A percentile compares a stretch with the other conserved stretches of the same genome.
These are phyloP conservation scores for Picea glauca DNA, from an alignment of 75 land plant species.

Conservation along the genomic window DNA sequence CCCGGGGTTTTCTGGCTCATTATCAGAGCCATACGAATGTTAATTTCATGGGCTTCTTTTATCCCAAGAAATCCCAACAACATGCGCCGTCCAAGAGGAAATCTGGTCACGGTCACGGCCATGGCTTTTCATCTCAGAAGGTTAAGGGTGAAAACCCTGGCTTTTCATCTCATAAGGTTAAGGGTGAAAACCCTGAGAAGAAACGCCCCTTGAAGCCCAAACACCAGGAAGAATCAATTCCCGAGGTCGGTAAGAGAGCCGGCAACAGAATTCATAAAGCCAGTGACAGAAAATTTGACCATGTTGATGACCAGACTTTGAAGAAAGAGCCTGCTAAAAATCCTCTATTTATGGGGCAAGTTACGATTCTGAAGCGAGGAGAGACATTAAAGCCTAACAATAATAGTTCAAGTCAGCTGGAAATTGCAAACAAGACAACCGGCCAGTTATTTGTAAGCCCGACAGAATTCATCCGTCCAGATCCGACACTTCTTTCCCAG, in stretches of 20 bases:
- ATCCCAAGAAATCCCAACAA: background rate
- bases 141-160: too few species aligned
- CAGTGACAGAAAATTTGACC: background rate
- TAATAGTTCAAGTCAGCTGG: too few species aligned
- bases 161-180: too few species aligned
- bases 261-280: background rate
- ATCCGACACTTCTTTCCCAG: too few species aligned
- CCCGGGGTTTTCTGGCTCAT: background rate
- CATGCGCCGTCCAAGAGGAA: background rate
- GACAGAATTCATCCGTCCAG: too few species aligned
- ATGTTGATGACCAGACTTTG: too few species aligned
- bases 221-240: background rate
- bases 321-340: background rate
- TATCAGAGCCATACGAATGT: background rate
- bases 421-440: background rate
- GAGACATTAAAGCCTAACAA: background rate
- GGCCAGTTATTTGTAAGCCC: background rate
- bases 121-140: background rate
- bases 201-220: background rate
- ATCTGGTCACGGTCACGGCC: background rate
- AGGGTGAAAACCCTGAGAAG: background rate
- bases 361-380: constrained; percentile 1
- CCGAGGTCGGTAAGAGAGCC: background rate
- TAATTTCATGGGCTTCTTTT: background rate
- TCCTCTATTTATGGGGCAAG: background rate